Evolutionary conservation across 768 basidiomycete genomes (phyloP), one percentile per base, ranked within the genome.

Genomic region (Phylloporus sp.): DNA sequence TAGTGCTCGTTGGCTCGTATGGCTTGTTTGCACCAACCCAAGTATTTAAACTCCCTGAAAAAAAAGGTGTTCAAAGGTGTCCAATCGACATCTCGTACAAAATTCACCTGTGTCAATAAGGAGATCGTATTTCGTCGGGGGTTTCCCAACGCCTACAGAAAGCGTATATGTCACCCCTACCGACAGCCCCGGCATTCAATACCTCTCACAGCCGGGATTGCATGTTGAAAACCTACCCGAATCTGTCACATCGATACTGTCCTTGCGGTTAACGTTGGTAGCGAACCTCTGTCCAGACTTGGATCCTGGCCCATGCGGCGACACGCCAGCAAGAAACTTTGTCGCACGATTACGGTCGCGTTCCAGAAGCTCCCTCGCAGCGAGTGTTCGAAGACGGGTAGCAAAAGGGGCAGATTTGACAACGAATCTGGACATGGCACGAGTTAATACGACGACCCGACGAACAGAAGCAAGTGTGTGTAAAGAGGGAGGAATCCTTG

Each of bases 101-200:
- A 54, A 35, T 69, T 22, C 52, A 76, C 81, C 80, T 1, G 80
- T 85, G 51, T 84, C 81, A 31, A 83, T 81, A 42, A 84, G 71
- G 34, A 85, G 75, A 2, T 64, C 76, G 59, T 74, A 83, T 43
- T 71, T 54, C 5, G 76, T 77, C 3, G 79, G 59, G 6, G 81
- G 80, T 42, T 59, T 70, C 9, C 81, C 81, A 20, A 85, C 73
- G 45, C 76, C 76, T 35, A 84, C 76, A n/a, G 73, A 59, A 52
- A 73, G 69, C 5, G 76, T 78, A 62, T 85, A 85, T 15, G 77
- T 80, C 12, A 83, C 79, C 49, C 70, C 74, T 61, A 50, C 15
- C 18, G 20, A 10, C 32, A 8, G 12, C 16, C n/a, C n/a, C n/a
- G n/a, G 18, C 22, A 47, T 0, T 65, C 41, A 49, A 31, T 27